phyloP scores from a whole-genome alignment of 2,329 filamentous ascomycete species.

The Septoria petroselini region DNA sequence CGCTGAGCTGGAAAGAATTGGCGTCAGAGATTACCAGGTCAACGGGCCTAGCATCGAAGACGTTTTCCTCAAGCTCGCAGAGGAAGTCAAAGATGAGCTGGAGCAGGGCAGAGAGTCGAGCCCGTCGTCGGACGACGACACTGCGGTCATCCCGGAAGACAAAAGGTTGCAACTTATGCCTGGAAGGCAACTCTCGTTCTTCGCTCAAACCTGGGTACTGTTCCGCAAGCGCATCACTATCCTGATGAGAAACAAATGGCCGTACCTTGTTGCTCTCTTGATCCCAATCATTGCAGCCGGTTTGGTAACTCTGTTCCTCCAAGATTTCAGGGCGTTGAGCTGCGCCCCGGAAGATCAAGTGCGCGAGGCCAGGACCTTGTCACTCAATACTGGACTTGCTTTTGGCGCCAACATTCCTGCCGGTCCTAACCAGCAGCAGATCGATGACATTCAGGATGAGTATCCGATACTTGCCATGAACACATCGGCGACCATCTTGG shows the following conservation, averaged over 20 bases:
- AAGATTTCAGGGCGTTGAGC: constrained; percentile 52
- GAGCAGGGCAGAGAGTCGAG: constrained; percentile 32
- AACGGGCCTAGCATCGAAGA: constrained; percentile 89
- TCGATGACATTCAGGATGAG: constrained; percentile 32
- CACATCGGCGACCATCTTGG: constrained; percentile 45
- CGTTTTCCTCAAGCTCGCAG: constrained; percentile 81
- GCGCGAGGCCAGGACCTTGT: constrained; percentile 18
- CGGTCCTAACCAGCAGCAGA: constrained; percentile 38
- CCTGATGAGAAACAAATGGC: constrained; percentile 72
- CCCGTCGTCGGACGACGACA: constrained; percentile 25
- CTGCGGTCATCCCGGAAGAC: constrained; percentile 15
- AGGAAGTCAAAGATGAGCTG: constrained; percentile 64
- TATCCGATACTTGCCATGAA: constrained; percentile 27
- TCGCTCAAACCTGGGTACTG: constrained; percentile 68
- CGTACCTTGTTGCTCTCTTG: constrained; percentile 69
- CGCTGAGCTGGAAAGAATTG: constrained; percentile 61
- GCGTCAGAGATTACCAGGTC: constrained; percentile 75
- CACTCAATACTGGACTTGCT: constrained; percentile 22
- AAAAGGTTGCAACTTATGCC: constrained; percentile 55
- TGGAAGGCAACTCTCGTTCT: constrained; percentile 66
- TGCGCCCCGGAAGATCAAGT: constrained; percentile 43
- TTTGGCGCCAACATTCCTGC: constrained; percentile 37
- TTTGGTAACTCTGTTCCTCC: constrained; percentile 73
- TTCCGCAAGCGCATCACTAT: constrained; percentile 76
- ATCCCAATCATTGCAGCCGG: constrained; percentile 78